Evolutionary conservation across 106 monocot genomes (phyloP).

Genomic region (Xerophyta viscosa): DNA sequence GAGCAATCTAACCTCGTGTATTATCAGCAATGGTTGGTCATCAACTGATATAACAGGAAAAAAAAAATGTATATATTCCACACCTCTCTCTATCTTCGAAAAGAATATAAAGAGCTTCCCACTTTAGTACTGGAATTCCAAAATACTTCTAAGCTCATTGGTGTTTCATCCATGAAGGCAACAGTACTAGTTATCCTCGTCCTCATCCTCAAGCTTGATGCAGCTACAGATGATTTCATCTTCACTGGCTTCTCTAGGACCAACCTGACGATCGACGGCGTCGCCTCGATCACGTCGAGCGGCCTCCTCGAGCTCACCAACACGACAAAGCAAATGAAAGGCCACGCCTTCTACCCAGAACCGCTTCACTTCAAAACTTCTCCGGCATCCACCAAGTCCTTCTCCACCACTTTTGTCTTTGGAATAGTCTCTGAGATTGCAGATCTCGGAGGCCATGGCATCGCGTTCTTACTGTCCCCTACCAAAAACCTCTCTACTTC

Average conservation of each 20-base stretch:
- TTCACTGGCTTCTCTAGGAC: constrained; percentile 16
- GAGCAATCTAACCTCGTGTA: no score
- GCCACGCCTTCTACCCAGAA: constrained; percentile 9
- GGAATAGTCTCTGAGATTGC: background rate
- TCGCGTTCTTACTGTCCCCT: constrained; percentile 12
- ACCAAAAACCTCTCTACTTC: constrained; percentile 5
- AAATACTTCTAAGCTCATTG: no score
- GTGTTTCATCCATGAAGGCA: no score
- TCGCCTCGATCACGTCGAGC: constrained; percentile 8
- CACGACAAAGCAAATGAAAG: background rate
- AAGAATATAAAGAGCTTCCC: no score
- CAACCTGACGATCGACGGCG: constrained; percentile 15
- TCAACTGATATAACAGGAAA: no score
- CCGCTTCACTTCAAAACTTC: constrained; percentile 9
- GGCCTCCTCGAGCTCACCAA: constrained; percentile 18
- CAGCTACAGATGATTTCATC: constrained; percentile 8
- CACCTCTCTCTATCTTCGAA: no score
- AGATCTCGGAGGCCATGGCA: background rate
- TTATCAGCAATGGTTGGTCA: no score
- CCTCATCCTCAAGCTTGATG: background rate
- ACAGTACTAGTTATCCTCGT: no score
- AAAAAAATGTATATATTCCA: no score
- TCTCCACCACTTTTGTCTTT: constrained; percentile 8
- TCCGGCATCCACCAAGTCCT: background rate
- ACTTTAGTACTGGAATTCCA: no score